These are phyloP conservation scores for Fagus sylvatica DNA, from an alignment of 306 rosid species.

Conservation along the genomic window DNA sequence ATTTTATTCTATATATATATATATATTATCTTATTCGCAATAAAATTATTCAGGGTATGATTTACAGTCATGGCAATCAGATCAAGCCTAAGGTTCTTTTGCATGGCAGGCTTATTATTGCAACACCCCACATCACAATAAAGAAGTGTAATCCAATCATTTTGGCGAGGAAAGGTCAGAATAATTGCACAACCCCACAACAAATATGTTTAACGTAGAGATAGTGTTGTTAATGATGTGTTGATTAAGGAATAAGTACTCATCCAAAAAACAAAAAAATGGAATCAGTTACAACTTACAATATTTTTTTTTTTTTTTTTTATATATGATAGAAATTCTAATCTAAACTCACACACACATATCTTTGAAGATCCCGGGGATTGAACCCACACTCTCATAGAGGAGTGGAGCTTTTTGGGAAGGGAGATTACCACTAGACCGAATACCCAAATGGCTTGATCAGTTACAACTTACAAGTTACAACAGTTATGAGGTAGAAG, in stretches of 20 bases:
- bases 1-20: too few species aligned
- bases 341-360: neutral
- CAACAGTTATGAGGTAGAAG: too few species aligned
- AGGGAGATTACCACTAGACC: too few species aligned
- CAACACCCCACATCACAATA: conserved; percentile 27
- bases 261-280: neutral
- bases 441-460: too few species aligned
- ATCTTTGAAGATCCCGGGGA: neutral
- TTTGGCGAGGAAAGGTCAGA: conserved; percentile 7
- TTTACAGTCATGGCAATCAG: conserved; percentile 20
- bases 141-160: conserved; percentile 2
- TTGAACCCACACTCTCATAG: too few species aligned
- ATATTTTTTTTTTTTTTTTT: too few species aligned
- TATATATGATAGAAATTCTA: too few species aligned
- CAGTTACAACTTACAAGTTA: too few species aligned
- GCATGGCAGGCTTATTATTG: conserved; percentile 29
- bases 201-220: neutral
- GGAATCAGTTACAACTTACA: too few species aligned
- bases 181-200: conserved; percentile 18
- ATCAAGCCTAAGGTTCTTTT: neutral
- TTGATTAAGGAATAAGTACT: neutral
- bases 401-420: too few species aligned
- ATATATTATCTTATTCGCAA: neutral
- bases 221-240: neutral
- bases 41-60: conserved; percentile 20